Base-by-base conservation (phyloP, 2,329 filamentous ascomycete genomes). In the Fusarium camptoceras region DNA sequence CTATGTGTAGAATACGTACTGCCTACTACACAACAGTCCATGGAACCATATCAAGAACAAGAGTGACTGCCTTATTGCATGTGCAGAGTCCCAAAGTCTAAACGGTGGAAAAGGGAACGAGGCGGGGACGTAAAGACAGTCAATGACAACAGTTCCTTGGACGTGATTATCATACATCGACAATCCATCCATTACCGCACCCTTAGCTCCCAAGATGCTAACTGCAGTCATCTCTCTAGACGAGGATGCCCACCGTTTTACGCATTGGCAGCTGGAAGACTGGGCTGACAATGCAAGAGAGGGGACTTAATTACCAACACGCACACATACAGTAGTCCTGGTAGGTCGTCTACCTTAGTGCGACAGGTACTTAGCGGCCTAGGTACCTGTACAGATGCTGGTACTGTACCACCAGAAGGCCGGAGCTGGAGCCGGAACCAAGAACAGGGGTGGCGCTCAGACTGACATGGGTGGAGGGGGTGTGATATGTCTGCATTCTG, bases 351-450 rank as follows among this genome's bases (percentile, higher is more conserved):
- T 37, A n/a, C 34, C 18, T 37, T 53, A 53, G 49, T 41, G 49
- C 31, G 39, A 10, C 20, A 41, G 12, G 25, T 34, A 18, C 16
- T 44, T 58, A 54, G 5, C 34, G 18, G 6, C 10, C 28, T 37
- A 51, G 24, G 31, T 41, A 53, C 34, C 37, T 24, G 34, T 28
- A 37, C 31, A 25, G 31, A n/a, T n/a, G 18, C 56, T 56, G 58
- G 61, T 55, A 71, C 64, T 42, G 61, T 66, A 73, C 61, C 50
- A 66, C 59, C 67, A 67, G 49, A 34, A 37, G 66, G 59, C 61
- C 67, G 72, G 72, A 71, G 64, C 70, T 73, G 70, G 72, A 73
- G 59, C 71, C 67, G 67, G 72, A 68, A 66, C 59, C 46, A 68
- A 58, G 59, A 59, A 56, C 62, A 68, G 72, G 68, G 62, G 62